Base-by-base conservation (phyloP, 148 eudicot species). In the Selenicereus undatus region DNA sequence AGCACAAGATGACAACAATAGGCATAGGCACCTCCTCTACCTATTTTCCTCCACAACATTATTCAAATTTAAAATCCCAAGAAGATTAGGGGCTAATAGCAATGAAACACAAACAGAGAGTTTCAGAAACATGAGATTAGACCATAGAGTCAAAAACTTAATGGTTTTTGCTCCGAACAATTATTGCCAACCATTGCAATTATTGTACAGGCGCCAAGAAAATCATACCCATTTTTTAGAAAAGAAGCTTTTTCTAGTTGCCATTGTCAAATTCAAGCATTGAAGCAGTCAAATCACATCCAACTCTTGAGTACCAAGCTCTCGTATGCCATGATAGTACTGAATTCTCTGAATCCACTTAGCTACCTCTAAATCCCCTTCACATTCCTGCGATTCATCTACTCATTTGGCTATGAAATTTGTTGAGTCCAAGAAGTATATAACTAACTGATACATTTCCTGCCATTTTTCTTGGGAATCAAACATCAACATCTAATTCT, bases 1-100 rank as follows among this genome's bases (percentile, higher is more conserved):
- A 58, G 70, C 79, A 82, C 73, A 75, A 70, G 73, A 79, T 60
- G 87, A 79, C 84, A 85, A 76, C 62, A 7, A 62, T 39, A 39
- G 43, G 43, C 43, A 39, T 4, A 39, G 43, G 43, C 43, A 39
- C 7, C 79, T 36, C 71, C 45, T 48, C 73, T 36, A 72, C 72
- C 56, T 43, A 80, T 65, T 42, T 32, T 64, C 32, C 24, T 48
- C 78, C 64, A 81, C 78, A 66, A 24, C 16, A 1, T 76, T 45
- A 26, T 39, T 78, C 78, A 58, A 73, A 42, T 72, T 60, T 26
- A 48, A 73, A 77, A 80, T 50, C 62, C 66, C 66, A 77, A 84
- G 13, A 62, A 84, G 27, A 56, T 36, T 30, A 39, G 0, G 43
- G 43, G 43, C 43, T 39, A 58, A 24, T 32, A 76, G n/a, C 76